Evolutionary conservation across 495 filamentous ascomycete genomes (phyloP).

Genomic region (Pseudomonodictys pantanalensis): DNA sequence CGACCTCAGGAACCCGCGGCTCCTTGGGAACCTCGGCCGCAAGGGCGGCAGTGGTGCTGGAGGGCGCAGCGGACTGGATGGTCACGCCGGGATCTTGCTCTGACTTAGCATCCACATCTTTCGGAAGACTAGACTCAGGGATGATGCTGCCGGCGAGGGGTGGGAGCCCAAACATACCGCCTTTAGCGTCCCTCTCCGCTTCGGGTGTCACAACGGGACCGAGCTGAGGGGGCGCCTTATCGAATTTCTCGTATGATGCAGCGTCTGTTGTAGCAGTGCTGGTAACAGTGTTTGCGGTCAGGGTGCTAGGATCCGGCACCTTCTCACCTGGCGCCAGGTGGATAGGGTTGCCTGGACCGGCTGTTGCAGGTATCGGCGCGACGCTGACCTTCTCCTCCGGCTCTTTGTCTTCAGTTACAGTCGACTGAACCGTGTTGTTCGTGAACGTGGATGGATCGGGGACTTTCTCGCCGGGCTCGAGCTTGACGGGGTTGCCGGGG

Average conservation of each 20-base stretch:
- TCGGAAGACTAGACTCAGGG: slow-evolving; percentile 82
- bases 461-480: slow-evolving; percentile 11
- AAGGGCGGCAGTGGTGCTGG: slow-evolving; percentile 69
- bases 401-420: slow-evolving; percentile 29
- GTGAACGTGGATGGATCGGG: slow-evolving; percentile 17
- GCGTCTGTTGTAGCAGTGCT: slow-evolving; percentile 71
- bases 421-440: slow-evolving; percentile 15
- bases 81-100: slow-evolving; percentile 52
- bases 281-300: slow-evolving; percentile 55
- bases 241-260: slow-evolving; percentile 74
- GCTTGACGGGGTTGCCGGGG: slow-evolving; percentile 12
- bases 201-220: slow-evolving; percentile 47
- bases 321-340: slow-evolving; percentile 74
- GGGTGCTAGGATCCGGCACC: slow-evolving; percentile 60
- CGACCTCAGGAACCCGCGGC: slow-evolving; percentile 33
- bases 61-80: slow-evolving; percentile 66
- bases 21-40: slow-evolving; percentile 71
- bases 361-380: slow-evolving; percentile 73
- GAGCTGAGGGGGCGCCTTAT: slow-evolving; percentile 45
- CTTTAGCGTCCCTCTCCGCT: slow-evolving; percentile 46
- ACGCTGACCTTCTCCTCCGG: slow-evolving; percentile 37
- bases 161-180: slow-evolving; percentile 60
- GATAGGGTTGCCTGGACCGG: slow-evolving; percentile 68
- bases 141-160: slow-evolving; percentile 65
- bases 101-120: slow-evolving; percentile 45